phyloP scores from a whole-genome alignment of 768 basidiomycete species.

The Daedaleopsis nitida region DNA sequence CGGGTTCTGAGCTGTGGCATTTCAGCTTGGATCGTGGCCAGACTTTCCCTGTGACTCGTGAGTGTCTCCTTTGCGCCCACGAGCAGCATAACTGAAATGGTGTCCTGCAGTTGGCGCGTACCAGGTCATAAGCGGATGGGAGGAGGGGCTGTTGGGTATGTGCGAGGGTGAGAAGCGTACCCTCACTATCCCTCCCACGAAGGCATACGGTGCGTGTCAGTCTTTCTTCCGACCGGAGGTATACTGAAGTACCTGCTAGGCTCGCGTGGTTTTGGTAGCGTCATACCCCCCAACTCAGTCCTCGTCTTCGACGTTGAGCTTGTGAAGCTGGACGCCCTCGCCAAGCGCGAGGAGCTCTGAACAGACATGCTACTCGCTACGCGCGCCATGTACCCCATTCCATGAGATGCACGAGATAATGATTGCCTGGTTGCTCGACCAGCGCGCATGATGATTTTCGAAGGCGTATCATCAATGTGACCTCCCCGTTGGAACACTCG shows the following conservation, averaged over 20 bases:
- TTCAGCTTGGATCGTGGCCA: slow-evolving; percentile 67
- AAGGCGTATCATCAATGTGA: too few species aligned
- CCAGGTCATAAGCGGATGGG: slow-evolving; percentile 87
- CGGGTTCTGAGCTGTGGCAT: background rate
- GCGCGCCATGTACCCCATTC: background rate
- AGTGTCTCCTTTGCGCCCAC: slow-evolving; percentile 24
- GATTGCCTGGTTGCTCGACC: too few species aligned
- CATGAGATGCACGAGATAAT: background rate
- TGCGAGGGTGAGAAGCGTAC: slow-evolving; percentile 87
- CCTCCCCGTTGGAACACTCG: too few species aligned
- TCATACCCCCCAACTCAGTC: slow-evolving; percentile 80
- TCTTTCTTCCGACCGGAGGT: background rate
- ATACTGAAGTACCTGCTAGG: slow-evolving; percentile 43
- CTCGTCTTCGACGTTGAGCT: slow-evolving; percentile 89
- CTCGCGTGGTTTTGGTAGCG: slow-evolving; percentile 66
- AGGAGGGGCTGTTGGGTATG: slow-evolving; percentile 81
- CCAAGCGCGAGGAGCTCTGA: slow-evolving; percentile 56
- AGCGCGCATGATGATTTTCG: too few species aligned
- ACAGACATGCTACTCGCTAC: background rate
- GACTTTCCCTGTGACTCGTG: slow-evolving; percentile 81
- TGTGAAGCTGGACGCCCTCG: slow-evolving; percentile 54
- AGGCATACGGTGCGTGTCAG: slow-evolving; percentile 76
- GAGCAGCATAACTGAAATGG: background rate
- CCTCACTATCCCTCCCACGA: slow-evolving; percentile 77
- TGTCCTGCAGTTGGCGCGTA: slow-evolving; percentile 63